These are phyloP conservation scores for Ophiostoma sp. DNA, from an alignment of 2,329 filamentous ascomycete species.

Conservation along the genomic window DNA sequence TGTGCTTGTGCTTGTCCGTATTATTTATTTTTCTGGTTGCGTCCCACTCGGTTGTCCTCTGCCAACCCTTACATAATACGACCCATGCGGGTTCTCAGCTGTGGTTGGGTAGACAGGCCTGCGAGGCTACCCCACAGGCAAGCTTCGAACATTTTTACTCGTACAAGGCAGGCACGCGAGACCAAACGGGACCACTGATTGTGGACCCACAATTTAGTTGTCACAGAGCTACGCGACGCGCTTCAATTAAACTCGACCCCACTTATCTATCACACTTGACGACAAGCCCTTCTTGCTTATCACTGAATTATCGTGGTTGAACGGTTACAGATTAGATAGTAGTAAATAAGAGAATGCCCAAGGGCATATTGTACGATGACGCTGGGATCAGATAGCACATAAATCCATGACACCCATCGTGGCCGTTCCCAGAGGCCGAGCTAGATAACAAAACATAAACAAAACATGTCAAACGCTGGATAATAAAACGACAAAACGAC, in stretches of 20 bases:
- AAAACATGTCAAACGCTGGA: not conserved
- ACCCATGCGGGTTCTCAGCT: not conserved
- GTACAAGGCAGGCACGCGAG: constrained; percentile 6
- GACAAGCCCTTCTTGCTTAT: too few relatives aligned
- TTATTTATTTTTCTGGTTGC: constrained; percentile 2
- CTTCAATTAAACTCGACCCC: constrained; percentile 1
- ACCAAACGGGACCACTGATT: not conserved
- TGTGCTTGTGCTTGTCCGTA: too few relatives aligned
- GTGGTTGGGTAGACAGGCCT: not conserved
- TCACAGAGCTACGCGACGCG: not conserved
- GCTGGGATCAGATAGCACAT: too few relatives aligned
- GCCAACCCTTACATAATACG: constrained; percentile 5
- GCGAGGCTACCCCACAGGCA: not conserved
- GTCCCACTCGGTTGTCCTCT: constrained; percentile 12
- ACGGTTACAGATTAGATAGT: too few relatives aligned
- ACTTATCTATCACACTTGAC: not conserved
- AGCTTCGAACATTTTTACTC: not conserved
- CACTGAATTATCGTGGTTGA: too few relatives aligned
- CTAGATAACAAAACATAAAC: not conserved
- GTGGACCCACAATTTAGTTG: not conserved
- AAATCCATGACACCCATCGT: too few relatives aligned
- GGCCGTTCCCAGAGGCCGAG: too few relatives aligned
- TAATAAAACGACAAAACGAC: not conserved
- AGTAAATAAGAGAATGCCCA: too few relatives aligned
- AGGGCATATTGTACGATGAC: too few relatives aligned